A percentile compares a stretch with the other conserved stretches of the same genome.
Evolutionary conservation across 441 rosid genomes (phyloP).

Genomic region (Melastoma candidum): DNA sequence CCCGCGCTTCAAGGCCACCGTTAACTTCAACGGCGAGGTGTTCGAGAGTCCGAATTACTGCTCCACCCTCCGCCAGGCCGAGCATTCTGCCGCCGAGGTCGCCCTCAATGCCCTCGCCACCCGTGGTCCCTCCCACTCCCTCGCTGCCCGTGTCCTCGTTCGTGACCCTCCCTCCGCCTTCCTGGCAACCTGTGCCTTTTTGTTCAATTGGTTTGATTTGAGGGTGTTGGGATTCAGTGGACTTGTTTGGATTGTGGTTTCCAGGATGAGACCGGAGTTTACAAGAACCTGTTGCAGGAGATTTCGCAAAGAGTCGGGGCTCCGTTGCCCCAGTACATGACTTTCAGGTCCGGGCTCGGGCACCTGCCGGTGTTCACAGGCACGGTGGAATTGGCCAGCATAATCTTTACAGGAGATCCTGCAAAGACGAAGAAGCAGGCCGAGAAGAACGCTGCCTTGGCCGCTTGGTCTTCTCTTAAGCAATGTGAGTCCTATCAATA

Average conservation of each 20-base stretch:
- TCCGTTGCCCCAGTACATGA: conserved; percentile 2
- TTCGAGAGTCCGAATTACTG: conserved; percentile 11
- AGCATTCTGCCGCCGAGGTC: conserved; percentile 11
- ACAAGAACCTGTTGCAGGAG: conserved; percentile 9
- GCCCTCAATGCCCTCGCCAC: conserved; percentile 10
- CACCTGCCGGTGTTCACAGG: conserved; percentile 9
- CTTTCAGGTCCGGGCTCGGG: conserved; percentile 9
- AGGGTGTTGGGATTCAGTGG: conserved; percentile 5
- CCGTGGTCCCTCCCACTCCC: conserved; percentile 8
- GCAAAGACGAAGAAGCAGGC: conserved; percentile 12
- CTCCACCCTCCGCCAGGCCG: conserved; percentile 13
- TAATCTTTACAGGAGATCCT: conserved; percentile 7
- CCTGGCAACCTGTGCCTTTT: not conserved
- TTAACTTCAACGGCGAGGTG: conserved; percentile 10
- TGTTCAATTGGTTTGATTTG: too few relatives aligned
- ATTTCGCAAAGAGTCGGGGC: conserved; percentile 9
- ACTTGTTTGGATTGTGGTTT: conserved; percentile 1
- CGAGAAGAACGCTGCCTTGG: conserved; percentile 9
- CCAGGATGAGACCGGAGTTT: conserved; percentile 11
- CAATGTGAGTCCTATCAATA: conserved; percentile 4
- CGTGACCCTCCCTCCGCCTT: not conserved
- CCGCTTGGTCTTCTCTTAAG: conserved; percentile 10
- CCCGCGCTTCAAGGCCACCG: conserved; percentile 10
- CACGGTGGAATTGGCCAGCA: conserved; percentile 6
- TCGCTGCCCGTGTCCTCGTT: conserved; percentile 10